Conservation (phyloP, 176 grass and related monocot species). For the Zea mays region DNA sequence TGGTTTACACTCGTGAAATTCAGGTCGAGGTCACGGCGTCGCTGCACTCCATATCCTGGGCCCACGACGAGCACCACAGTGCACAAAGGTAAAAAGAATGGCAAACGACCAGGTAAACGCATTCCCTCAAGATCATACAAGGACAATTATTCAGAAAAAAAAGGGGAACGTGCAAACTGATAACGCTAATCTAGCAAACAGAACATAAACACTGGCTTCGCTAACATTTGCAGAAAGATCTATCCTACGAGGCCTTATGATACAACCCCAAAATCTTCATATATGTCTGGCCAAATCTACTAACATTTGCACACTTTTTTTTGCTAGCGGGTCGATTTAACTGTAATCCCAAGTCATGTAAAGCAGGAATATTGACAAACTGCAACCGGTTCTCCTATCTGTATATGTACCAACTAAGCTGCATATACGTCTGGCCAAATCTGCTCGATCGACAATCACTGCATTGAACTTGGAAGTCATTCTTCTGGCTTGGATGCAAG, state of each 20-base stretch:
- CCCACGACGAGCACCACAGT: neutral
- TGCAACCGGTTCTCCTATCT: slow-evolving; percentile 48
- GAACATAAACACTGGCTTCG: slow-evolving; percentile 6
- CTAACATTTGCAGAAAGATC: slow-evolving; percentile 17
- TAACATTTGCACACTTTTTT: neutral
- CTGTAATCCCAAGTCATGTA: slow-evolving; percentile 27
- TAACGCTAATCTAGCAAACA: neutral
- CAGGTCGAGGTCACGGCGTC: neutral
- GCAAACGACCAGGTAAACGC: neutral
- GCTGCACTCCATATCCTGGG: neutral
- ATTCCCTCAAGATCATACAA: neutral
- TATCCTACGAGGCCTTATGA: slow-evolving; percentile 44
- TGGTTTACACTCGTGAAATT: neutral
- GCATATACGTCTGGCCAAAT: slow-evolving; percentile 36
- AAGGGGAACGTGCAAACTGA: neutral
- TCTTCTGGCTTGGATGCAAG: slow-evolving; percentile 51
- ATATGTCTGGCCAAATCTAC: too few species aligned
- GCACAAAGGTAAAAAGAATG: neutral
- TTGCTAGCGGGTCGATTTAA: slow-evolving; percentile 31
- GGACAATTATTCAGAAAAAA: neutral
- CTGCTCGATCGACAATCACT: slow-evolving; percentile 8
- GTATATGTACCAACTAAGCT: slow-evolving; percentile 58
- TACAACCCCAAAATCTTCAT: slow-evolving; percentile 45
- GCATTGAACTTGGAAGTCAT: slow-evolving; percentile 25
- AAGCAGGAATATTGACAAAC: slow-evolving; percentile 44